Evolutionary conservation across 1,139 yeast species (phyloP), one percentile per base, ranked within the genome.

Genomic region (Tardiomyces digboiensis): DNA sequence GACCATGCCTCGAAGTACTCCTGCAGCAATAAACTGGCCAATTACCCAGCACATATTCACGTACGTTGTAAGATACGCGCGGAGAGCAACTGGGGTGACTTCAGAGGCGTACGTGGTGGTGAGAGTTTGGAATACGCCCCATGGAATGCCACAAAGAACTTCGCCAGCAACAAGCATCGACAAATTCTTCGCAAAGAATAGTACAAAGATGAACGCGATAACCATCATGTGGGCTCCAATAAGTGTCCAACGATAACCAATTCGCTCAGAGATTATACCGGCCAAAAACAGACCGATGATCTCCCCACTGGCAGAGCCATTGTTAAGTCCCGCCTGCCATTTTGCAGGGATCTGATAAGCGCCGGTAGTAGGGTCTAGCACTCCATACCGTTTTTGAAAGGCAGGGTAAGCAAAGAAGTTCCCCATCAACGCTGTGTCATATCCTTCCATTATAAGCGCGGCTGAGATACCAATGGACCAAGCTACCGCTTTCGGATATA

Each of bases 391-490:
- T 36, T 56, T 51, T 39, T 54, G 53, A 53, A 74, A 74, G 7
- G 69, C 62, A 2, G 70, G 68, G 52, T 67, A 60, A 2, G 73
- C 73, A 53, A 63, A 72, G 54, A 74, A 66, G 2, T 67, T 60
- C 29, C 57, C 53, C 46, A 71, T 52, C 44, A 71, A 56, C 36
- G 54, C 56, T 29, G 60, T 53, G 49, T 72, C 76, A 54, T 69
- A 72, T 26, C 76, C 76, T 48, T 69, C 75, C 75, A 70, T 71
- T 44, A 71, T 52, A 41, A 72, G 56, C 26, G 70, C 67, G n/a
- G 64, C 52, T 1, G 73, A 67, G 45, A 71, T 56, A 26, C 69
- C 50, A 29, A 70, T 46, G 2, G 74, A 68, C 75, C 75, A 72
- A 45, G 65, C 44, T 2, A 63, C 65, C 3, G 75, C 73, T 44